These are phyloP conservation scores for Salvia splendens DNA, from an alignment of 257 asterid genomes.

Conservation along the genomic window DNA sequence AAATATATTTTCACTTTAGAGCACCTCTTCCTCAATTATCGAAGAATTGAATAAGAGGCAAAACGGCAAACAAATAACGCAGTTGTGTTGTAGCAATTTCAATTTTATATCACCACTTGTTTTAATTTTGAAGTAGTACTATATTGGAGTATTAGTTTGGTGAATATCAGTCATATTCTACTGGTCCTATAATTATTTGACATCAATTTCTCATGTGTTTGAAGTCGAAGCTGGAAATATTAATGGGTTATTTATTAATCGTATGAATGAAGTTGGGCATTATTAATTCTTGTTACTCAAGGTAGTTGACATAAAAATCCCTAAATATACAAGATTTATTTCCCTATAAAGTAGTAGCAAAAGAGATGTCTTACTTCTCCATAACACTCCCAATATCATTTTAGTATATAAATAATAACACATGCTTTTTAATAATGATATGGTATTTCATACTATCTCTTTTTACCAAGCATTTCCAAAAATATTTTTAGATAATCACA, in stretches of 20 bases:
- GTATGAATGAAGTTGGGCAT: constrained; percentile 35
- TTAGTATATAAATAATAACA: too few relatives aligned
- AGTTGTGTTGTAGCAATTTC: too few relatives aligned
- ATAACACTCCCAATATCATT: constrained; percentile 13
- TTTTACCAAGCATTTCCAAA: too few relatives aligned
- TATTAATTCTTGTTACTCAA: constrained; percentile 26
- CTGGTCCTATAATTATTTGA: constrained; percentile 32
- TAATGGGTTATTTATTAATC: constrained; percentile 31
- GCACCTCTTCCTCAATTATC: too few relatives aligned
- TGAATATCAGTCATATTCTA: constrained; percentile 7
- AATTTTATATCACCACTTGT: too few relatives aligned
- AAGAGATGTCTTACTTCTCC: not conserved
- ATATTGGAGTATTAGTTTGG: not conserved
- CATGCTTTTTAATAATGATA: too few relatives aligned
- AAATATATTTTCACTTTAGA: too few relatives aligned
- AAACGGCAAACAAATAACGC: too few relatives aligned
- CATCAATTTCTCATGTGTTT: constrained; percentile 32
- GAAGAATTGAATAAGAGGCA: too few relatives aligned
- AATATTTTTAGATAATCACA: too few relatives aligned
- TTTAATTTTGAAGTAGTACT: too few relatives aligned
- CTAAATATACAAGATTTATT: constrained; percentile 10
- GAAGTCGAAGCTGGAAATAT: constrained; percentile 32
- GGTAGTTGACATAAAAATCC: constrained; percentile 32
- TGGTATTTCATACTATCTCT: too few relatives aligned
- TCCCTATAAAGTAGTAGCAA: constrained; percentile 22